Evolutionary conservation across 768 basidiomycete species (phyloP).

Genomic region (Baorangia bicolor): DNA sequence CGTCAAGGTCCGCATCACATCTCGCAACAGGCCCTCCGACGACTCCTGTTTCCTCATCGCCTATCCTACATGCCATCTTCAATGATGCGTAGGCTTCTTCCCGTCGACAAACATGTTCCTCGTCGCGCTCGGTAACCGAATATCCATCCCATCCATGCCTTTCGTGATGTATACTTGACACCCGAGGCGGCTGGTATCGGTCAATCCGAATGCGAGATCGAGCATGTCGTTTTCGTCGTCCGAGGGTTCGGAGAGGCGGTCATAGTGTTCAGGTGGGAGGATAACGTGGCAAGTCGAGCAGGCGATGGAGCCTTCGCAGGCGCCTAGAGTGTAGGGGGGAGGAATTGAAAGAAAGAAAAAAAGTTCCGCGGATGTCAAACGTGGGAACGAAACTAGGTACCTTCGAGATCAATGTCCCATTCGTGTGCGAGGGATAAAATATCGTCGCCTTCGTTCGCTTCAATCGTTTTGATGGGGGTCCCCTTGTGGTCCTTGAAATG

Average conservation of each 20-base stretch:
- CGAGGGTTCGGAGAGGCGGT: constrained; percentile 85
- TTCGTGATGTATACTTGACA: constrained; percentile 78
- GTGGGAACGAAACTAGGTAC: constrained; percentile 40
- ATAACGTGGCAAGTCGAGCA: constrained; percentile 99
- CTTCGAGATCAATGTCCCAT: constrained; percentile 94
- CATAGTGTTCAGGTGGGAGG: constrained; percentile 58
- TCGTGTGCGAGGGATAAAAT: constrained; percentile 89
- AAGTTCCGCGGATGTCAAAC: neutral
- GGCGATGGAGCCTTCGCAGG: constrained; percentile 94
- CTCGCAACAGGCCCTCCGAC: neutral
- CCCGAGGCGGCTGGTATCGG: constrained; percentile 85
- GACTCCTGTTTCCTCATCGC: neutral
- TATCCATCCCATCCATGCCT: constrained; percentile 82
- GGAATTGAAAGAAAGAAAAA: neutral
- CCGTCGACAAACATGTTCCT: constrained; percentile 97
- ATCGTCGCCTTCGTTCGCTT: constrained; percentile 94
- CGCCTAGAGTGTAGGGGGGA: constrained; percentile 53
- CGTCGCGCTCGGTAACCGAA: constrained; percentile 86
- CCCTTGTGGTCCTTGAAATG: constrained; percentile 92
- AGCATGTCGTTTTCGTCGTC: constrained; percentile 99
- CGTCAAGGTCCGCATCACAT: neutral
- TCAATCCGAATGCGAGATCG: constrained; percentile 95
- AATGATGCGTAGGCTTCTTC: constrained; percentile 53
- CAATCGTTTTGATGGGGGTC: constrained; percentile 76
- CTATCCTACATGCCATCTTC: neutral